phyloP scores from a whole-genome alignment of 176 grass and related monocot species.

The Carex scoparia region DNA sequence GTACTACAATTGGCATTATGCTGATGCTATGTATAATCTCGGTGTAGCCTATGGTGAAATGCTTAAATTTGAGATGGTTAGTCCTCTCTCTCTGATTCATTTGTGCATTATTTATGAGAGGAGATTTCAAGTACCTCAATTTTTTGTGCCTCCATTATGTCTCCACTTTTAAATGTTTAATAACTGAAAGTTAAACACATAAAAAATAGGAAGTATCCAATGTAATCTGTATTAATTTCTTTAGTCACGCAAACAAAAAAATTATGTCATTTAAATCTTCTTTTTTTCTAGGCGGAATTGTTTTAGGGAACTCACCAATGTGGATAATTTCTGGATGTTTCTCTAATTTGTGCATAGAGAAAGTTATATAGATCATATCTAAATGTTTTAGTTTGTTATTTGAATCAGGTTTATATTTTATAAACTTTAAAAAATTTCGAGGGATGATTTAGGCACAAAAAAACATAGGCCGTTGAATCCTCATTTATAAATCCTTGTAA shows the following conservation, averaged over 20 bases:
- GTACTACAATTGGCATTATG: conserved; percentile 97
- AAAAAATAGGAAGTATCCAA: background rate
- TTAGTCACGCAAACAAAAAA: background rate
- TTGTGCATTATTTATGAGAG: background rate
- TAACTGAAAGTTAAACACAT: background rate
- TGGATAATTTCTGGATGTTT: background rate
- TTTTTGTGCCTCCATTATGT: background rate
- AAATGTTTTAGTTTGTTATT: conserved; percentile 6
- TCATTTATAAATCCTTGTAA: background rate
- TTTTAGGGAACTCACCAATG: background rate
- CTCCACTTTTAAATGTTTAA: background rate
- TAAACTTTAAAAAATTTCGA: background rate
- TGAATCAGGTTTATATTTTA: background rate
- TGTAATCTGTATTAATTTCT: background rate
- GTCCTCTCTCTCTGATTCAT: conserved; percentile 22
- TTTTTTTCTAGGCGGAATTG: background rate
- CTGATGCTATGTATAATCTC: conserved; percentile 99
- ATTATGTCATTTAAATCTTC: background rate
- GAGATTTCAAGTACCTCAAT: background rate
- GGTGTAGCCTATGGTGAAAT: conserved; percentile 99
- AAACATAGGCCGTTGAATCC: background rate
- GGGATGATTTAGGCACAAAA: background rate
- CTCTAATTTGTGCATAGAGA: background rate
- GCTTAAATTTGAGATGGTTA: conserved; percentile 97
- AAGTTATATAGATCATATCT: background rate